These are phyloP conservation scores for Bryum argenteum DNA, from an alignment of 225 moss, liverwort and hornwort species.

Conservation along the genomic window DNA sequence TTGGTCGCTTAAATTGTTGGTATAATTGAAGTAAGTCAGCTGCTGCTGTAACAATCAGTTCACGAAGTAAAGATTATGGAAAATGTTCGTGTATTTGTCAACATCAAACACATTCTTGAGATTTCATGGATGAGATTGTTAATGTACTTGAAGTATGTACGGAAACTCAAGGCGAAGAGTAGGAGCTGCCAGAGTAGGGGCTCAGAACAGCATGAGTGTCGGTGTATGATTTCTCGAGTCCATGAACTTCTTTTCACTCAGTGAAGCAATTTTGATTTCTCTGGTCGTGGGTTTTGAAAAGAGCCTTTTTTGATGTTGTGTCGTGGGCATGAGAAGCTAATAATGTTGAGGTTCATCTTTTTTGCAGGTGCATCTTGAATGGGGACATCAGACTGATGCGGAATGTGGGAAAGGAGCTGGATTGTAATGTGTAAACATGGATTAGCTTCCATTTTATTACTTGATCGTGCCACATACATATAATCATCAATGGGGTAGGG, in stretches of 20 bases:
- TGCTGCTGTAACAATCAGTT: not conserved
- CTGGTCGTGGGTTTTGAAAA: constrained; percentile 11
- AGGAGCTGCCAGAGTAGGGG: constrained; percentile 7
- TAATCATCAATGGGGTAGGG: constrained; percentile 28
- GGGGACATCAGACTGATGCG: constrained; percentile 17
- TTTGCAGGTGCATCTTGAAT: constrained; percentile 35
- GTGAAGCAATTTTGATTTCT: constrained; percentile 3
- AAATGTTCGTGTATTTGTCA: not conserved
- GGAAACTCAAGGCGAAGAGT: constrained; percentile 7
- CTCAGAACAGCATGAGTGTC: constrained; percentile 10
- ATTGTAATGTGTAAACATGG: constrained; percentile 19
- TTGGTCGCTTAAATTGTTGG: not conserved
- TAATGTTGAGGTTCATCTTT: constrained; percentile 26
- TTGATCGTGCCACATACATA: constrained; percentile 20
- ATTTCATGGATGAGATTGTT: not conserved
- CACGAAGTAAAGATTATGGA: not conserved
- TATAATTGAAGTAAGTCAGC: not conserved
- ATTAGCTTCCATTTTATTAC: constrained; percentile 8
- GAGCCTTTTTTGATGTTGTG: constrained; percentile 1
- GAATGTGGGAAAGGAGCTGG: constrained; percentile 22
- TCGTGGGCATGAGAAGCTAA: constrained; percentile 22
- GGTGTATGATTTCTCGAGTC: constrained; percentile 19
- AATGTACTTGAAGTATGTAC: constrained; percentile 7
- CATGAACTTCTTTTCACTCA: constrained; percentile 7
- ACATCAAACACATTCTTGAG: constrained; percentile 4